Conservation (phyloP, 1,139 yeast species). For the Magnusiomyces magnusii region DNA sequence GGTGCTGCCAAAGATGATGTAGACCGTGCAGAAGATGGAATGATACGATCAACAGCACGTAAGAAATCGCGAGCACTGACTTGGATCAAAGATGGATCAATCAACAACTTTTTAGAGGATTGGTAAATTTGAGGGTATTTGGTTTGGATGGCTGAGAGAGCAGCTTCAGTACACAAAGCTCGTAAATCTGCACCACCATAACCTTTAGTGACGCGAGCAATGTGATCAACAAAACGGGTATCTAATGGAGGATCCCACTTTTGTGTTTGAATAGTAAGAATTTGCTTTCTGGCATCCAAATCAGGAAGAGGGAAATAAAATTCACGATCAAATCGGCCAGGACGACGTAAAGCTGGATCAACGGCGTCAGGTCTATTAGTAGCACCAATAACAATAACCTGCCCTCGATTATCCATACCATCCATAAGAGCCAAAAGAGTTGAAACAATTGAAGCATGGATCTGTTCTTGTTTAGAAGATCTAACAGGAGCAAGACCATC, state of each 20-base stretch:
- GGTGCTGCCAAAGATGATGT: slow-evolving; percentile 68
- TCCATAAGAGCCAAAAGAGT: slow-evolving; percentile 94
- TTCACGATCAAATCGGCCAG: slow-evolving; percentile 96
- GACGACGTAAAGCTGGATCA: slow-evolving; percentile 95
- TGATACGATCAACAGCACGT: slow-evolving; percentile 75
- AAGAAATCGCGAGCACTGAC: slow-evolving; percentile 86
- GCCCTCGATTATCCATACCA: slow-evolving; percentile 98
- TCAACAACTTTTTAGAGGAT: slow-evolving; percentile 62
- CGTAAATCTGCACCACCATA: slow-evolving; percentile 98
- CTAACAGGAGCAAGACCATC: slow-evolving; percentile 98
- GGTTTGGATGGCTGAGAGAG: slow-evolving; percentile 83
- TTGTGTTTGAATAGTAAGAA: slow-evolving; percentile 74
- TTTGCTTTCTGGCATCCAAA: slow-evolving; percentile 65
- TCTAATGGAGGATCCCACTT: slow-evolving; percentile 78
- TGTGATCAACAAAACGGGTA: slow-evolving; percentile 49
- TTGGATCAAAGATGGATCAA: slow-evolving; percentile 62
- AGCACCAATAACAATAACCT: slow-evolving; percentile 96
- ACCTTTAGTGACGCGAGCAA: slow-evolving; percentile 84
- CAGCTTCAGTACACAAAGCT: slow-evolving; percentile 94
- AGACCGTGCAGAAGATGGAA: slow-evolving; percentile 89
- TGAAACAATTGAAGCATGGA: slow-evolving; percentile 95
- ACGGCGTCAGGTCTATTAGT: slow-evolving; percentile 97
- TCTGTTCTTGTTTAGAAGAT: slow-evolving; percentile 94
- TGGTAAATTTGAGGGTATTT: slow-evolving; percentile 88
- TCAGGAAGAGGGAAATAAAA: slow-evolving; percentile 95